Conservation (phyloP, 2,329 filamentous ascomycete species). For the Fusarium staphyleae region DNA sequence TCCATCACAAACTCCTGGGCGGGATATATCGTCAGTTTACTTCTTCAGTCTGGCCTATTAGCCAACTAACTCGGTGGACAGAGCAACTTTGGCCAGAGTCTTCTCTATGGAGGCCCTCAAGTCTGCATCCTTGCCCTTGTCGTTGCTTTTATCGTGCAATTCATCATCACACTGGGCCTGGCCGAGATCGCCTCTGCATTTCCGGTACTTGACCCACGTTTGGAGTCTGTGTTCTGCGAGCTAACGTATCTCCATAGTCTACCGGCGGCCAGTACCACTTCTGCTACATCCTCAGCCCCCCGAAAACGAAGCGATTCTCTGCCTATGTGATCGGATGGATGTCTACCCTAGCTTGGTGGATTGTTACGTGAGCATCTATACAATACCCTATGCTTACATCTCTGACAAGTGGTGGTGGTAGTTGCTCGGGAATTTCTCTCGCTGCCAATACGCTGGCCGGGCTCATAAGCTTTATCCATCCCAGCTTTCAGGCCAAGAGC, state of each 20-base stretch:
- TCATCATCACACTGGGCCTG: conserved; percentile 12
- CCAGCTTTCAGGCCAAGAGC: neutral
- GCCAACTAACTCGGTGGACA: neutral
- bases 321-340: conserved; percentile 16
- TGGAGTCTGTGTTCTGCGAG: neutral
- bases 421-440: conserved; percentile 17
- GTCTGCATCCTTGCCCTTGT: conserved; percentile 9
- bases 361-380: conserved; percentile 10
- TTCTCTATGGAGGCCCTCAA: conserved; percentile 18
- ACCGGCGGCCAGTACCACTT: conserved; percentile 24
- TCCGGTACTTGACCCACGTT: neutral
- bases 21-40: conserved; percentile 13
- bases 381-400: too few species aligned
- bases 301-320: conserved; percentile 9
- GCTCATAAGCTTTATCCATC: conserved; percentile 8
- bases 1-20: conserved; percentile 22
- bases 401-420: neutral
- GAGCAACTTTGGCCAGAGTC: conserved; percentile 21
- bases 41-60: neutral
- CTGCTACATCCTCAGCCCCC: conserved; percentile 15
- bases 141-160: conserved; percentile 15
- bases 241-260: conserved; percentile 1
- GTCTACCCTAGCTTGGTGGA: conserved; percentile 20
- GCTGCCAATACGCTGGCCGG: conserved; percentile 4
- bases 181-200: conserved; percentile 21